Conservation (phyloP, 2,329 filamentous ascomycete species). For the Periconia sp. region DNA sequence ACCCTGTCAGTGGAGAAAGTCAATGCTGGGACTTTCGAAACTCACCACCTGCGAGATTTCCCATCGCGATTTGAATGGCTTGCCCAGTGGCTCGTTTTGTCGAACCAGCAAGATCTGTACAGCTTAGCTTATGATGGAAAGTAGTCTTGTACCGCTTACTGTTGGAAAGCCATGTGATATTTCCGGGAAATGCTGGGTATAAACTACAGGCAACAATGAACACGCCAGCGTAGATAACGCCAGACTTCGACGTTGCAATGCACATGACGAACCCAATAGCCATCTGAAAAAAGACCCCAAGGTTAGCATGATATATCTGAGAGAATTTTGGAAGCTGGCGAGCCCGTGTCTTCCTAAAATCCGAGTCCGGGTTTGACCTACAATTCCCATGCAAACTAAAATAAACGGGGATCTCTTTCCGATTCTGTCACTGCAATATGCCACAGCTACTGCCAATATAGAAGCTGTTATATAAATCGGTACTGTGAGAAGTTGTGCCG, state of each 20-base stretch:
- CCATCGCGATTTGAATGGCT: constrained; percentile 52
- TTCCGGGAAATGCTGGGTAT: constrained; percentile 43
- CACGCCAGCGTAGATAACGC: constrained; percentile 40
- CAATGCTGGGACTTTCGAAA: neutral
- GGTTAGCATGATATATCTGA: neutral
- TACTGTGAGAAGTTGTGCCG: constrained; percentile 47
- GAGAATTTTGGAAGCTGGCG: neutral
- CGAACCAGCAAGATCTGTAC: constrained; percentile 52
- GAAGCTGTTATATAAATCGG: constrained; percentile 47
- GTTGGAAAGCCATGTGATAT: constrained; percentile 57
- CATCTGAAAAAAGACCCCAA: constrained; percentile 12
- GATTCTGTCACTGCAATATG: constrained; percentile 31
- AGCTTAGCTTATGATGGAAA: constrained; percentile 25
- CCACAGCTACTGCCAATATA: constrained; percentile 34
- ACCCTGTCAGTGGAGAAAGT: constrained; percentile 9
- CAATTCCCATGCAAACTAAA: constrained; percentile 30
- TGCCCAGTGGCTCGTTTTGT: constrained; percentile 55
- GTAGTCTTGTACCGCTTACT: constrained; percentile 30
- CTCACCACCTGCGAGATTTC: constrained; percentile 46
- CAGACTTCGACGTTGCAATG: constrained; percentile 32
- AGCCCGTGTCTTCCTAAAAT: neutral
- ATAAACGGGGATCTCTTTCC: constrained; percentile 41
- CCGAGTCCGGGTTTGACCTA: neutral
- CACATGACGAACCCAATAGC: constrained; percentile 43
- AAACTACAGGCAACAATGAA: constrained; percentile 42